Base-by-base conservation (phyloP, 495 filamentous ascomycete species). In the Neurospora cerealis region DNA sequence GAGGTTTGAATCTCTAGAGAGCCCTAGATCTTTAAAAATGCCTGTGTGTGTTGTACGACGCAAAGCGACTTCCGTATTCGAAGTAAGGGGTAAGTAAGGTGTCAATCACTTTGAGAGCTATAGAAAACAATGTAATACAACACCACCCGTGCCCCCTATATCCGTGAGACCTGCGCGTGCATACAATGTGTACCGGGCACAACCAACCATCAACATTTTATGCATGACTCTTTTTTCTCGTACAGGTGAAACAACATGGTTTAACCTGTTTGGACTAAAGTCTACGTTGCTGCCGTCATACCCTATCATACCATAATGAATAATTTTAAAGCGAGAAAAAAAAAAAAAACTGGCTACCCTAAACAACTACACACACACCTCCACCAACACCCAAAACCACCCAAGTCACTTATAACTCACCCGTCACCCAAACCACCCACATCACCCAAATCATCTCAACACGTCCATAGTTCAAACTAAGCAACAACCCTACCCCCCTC, bases 401-500 rank as follows among this genome's bases (percentile, higher is more conserved):
- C 32, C 32, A 34, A 34, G 32, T 34, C 32, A 34, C 32, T 28
- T 28, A 28, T 28, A 28, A 28, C 24, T 28, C 24, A 28, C 24
- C 24, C 24, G 3, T 15, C 40, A 41, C 40, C 40, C 40, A 41
- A 41, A 2, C 17, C 40, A 17, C 40, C 40, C 4, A 41, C 13
- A 41, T 10, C 8, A 41, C 39, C 3, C 13, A 13, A 19, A 28
- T 28, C 17, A 44, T 17, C 39, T 40, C 10, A 42, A 42, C 60
- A 19, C 24, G 1, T 28, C 24, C 24, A 28, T 28, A 28, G 24
- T 28, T 21, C 38, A 66, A 70, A 28, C 71, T 44, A 78, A 73
- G 78, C 74, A 21, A 83, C 79, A 7, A 79, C 81, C 70, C 85
- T 77, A 1, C 79, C 81, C 70, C 85, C 78, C 37, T 54, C 77